These are phyloP conservation scores for Coniferiporia weirii DNA, from an alignment of 1,284 basidiomycete genomes.

Conservation along the genomic window DNA sequence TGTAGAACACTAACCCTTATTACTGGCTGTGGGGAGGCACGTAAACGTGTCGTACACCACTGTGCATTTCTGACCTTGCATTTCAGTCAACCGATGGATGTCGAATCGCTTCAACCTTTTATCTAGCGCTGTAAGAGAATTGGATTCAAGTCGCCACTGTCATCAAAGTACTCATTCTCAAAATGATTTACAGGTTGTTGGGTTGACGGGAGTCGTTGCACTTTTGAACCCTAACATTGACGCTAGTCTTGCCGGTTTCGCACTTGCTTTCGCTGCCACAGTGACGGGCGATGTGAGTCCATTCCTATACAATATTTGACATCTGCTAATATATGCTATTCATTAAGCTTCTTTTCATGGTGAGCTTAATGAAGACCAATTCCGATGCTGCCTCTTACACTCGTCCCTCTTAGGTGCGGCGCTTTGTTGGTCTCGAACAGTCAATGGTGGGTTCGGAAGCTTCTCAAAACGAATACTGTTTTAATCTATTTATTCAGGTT, in stretches of 20 bases:
- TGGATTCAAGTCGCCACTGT: constrained; percentile 65
- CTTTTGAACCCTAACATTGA: constrained; percentile 66
- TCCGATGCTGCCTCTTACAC: constrained; percentile 7
- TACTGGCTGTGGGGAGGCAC: constrained; percentile 86
- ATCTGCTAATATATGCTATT: constrained; percentile 25
- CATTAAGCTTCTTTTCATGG: constrained; percentile 48
- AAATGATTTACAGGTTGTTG: constrained; percentile 65
- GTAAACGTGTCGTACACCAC: constrained; percentile 23
- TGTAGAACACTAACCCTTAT: constrained; percentile 69
- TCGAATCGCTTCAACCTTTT: constrained; percentile 29
- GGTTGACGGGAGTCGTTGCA: constrained; percentile 63
- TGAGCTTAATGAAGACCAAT: constrained; percentile 16
- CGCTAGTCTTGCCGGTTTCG: constrained; percentile 80
- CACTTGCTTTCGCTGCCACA: constrained; percentile 75
- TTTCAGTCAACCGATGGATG: constrained; percentile 71
- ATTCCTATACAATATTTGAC: constrained; percentile 1
- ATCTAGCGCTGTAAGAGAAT: constrained; percentile 25
- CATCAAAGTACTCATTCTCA: neutral
- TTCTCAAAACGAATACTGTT: neutral
- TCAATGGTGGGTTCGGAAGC: constrained; percentile 60
- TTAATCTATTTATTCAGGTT: constrained; percentile 42
- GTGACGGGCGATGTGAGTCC: constrained; percentile 66
- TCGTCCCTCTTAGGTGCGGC: constrained; percentile 38
- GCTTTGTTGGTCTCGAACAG: constrained; percentile 85
- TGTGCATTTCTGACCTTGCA: constrained; percentile 16